These are phyloP conservation scores for Cynanchum wilfordii DNA, from an alignment of 257 asterid species.

Conservation along the genomic window DNA sequence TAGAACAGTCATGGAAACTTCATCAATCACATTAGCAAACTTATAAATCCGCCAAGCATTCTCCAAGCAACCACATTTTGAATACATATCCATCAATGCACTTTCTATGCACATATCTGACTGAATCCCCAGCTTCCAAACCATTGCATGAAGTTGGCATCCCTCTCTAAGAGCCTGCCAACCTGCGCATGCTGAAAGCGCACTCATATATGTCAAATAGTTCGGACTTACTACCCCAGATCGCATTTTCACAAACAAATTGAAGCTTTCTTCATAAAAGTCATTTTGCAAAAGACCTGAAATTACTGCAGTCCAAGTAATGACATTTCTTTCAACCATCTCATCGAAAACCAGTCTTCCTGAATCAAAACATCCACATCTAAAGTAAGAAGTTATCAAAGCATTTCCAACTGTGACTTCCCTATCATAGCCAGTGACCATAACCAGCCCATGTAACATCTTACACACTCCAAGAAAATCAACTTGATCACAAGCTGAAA, in stretches of 20 bases:
- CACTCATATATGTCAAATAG: slow-evolving; percentile 59
- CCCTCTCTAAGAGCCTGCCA: slow-evolving; percentile 58
- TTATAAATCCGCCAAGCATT: slow-evolving; percentile 72
- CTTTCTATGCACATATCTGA: slow-evolving; percentile 57
- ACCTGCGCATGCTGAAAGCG: slow-evolving; percentile 70
- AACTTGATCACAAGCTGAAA: slow-evolving; percentile 51
- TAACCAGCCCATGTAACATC: slow-evolving; percentile 60
- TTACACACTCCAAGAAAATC: slow-evolving; percentile 30
- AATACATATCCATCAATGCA: slow-evolving; percentile 90
- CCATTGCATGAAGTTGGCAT: slow-evolving; percentile 62
- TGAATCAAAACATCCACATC: slow-evolving; percentile 42
- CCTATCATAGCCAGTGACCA: slow-evolving; percentile 49
- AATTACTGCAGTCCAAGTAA: slow-evolving; percentile 81
- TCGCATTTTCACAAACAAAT: slow-evolving; percentile 53
- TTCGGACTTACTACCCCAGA: slow-evolving; percentile 43
- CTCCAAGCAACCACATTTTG: slow-evolving; percentile 57
- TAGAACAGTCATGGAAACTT: slow-evolving; percentile 69
- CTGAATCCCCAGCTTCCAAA: slow-evolving; percentile 65
- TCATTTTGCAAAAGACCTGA: slow-evolving; percentile 65
- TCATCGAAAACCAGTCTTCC: slow-evolving; percentile 60
- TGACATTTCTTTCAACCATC: slow-evolving; percentile 65
- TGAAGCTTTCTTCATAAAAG: slow-evolving; percentile 53
- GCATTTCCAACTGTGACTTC: slow-evolving; percentile 72
- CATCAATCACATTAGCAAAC: slow-evolving; percentile 59
- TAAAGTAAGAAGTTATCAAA: slow-evolving; percentile 53